phyloP scores from a whole-genome alignment of 2,329 filamentous ascomycete species.

The Alternaria longipes region DNA sequence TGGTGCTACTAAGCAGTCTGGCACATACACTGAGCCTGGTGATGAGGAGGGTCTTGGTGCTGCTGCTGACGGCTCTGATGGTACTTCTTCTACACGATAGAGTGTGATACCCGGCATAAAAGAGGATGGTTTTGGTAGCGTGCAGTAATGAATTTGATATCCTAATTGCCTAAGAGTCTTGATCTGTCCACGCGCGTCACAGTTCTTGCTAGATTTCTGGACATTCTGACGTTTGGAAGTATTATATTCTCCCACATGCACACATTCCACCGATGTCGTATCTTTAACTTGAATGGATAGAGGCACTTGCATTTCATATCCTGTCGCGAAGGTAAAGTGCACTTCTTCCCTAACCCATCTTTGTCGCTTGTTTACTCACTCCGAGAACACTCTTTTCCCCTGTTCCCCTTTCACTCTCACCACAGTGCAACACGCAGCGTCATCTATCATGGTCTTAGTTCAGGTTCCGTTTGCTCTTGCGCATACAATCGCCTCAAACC shows the following conservation, averaged over 20 bases:
- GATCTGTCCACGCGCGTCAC: not conserved
- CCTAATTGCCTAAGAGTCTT: not conserved
- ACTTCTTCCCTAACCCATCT: no score
- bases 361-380: not conserved
- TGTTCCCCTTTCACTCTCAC: constrained; percentile 3
- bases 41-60: constrained; percentile 60
- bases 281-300: no score
- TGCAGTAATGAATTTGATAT: not conserved
- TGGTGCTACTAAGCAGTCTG: constrained; percentile 56
- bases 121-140: not conserved
- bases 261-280: no score
- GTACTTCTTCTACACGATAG: constrained; percentile 35
- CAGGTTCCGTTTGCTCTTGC: constrained; percentile 3
- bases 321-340: accelerated
- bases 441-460: not conserved
- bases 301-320: no score
- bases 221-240: no score
- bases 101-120: not conserved
- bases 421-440: not conserved
- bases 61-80: constrained; percentile 48
- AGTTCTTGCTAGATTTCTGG: no score
- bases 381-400: no score
- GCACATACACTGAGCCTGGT: constrained; percentile 61
- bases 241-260: no score
- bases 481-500: not conserved